Evolutionary conservation across 139 green algal genomes (phyloP).

Genomic region (Chlamydomonas schloesseri): DNA sequence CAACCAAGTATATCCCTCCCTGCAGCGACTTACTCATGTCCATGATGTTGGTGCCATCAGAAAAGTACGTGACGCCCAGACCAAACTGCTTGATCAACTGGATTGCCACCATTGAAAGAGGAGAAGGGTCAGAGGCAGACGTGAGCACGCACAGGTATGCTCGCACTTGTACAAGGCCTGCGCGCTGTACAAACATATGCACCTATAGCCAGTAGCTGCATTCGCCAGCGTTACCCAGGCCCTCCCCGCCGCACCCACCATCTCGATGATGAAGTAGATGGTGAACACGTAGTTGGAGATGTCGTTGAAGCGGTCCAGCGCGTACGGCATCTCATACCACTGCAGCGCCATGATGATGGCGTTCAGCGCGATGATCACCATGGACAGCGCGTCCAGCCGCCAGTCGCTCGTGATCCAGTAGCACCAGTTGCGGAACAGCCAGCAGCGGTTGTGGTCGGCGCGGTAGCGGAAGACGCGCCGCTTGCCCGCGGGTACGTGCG

Average conservation of each 20-base stretch:
- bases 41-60: conserved; percentile 68
- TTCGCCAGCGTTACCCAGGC: no score
- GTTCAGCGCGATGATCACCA: conserved; percentile 69
- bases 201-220: no score
- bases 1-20: no score
- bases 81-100: conserved; percentile 64
- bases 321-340: conserved; percentile 52
- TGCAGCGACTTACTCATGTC: conserved; percentile 50
- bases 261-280: conserved; percentile 56
- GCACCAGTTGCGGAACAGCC: neutral
- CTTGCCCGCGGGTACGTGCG: no score
- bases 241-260: no score
- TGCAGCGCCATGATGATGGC: conserved; percentile 52
- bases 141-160: no score
- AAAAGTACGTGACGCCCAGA: conserved; percentile 65
- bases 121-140: no score
- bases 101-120: no score
- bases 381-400: conserved; percentile 54
- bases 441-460: neutral
- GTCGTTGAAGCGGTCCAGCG: conserved; percentile 40
- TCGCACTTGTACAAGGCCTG: no score
- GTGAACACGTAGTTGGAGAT: conserved; percentile 69
- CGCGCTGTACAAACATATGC: no score
- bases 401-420: neutral
- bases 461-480: neutral